Conservation (phyloP, 345 rosid species). For the Eucalyptus urophylla region DNA sequence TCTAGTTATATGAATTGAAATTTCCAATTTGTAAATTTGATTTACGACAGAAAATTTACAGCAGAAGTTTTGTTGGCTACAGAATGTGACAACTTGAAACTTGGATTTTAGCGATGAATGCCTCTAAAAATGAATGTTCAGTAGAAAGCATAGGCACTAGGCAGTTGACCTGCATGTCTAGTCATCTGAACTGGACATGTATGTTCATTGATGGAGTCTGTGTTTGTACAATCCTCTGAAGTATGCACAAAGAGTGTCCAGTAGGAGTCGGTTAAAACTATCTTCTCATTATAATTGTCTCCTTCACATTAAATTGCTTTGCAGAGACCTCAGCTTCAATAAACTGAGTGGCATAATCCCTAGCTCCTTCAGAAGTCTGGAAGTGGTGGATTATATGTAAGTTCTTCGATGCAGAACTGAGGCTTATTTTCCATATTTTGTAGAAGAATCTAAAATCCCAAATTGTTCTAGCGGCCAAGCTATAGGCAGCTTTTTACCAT, state of each 20-base stretch:
- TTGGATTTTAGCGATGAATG: not conserved
- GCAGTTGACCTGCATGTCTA: not conserved
- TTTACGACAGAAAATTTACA: too few species aligned
- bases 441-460: not conserved
- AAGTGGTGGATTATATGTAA: not conserved
- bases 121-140: not conserved
- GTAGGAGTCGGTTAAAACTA: not conserved
- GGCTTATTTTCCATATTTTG: not conserved
- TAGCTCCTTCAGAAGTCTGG: not conserved
- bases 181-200: not conserved
- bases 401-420: not conserved
- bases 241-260: not conserved
- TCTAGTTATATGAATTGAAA: not conserved
- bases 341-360: conserved; percentile 25
- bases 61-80: not conserved
- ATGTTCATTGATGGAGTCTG: not conserved
- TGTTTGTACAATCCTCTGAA: not conserved
- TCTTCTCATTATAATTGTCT: not conserved
- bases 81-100: not conserved
- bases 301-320: not conserved
- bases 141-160: not conserved
- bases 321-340: conserved; percentile 41
- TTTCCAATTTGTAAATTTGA: too few species aligned
- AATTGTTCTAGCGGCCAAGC: not conserved
- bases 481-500: not conserved